Evolutionary conservation across 2,329 filamentous ascomycete species (phyloP).

Genomic region (Ophiobolus disseminans): DNA sequence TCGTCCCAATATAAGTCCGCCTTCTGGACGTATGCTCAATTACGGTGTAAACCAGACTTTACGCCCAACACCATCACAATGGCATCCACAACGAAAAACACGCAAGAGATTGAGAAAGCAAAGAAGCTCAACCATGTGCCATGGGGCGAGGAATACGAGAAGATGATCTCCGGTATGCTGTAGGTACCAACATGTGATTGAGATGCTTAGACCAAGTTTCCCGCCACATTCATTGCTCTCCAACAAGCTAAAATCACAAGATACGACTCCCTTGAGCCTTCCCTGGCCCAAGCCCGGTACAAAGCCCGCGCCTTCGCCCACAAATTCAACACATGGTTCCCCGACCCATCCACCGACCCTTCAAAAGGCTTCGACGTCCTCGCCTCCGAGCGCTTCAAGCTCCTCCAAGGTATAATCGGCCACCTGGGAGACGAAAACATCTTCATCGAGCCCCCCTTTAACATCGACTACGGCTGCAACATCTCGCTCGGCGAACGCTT

Average conservation of each 20-base stretch:
- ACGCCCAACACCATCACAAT: too few relatives aligned
- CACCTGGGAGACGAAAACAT: conserved; percentile 43
- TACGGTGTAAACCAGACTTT: too few relatives aligned
- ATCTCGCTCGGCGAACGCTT: conserved; percentile 67
- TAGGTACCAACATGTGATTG: conserved; percentile 39
- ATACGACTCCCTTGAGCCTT: conserved; percentile 59
- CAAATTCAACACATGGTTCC: conserved; percentile 63
- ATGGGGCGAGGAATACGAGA: conserved; percentile 67
- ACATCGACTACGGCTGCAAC: conserved; percentile 71
- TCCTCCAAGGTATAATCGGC: conserved; percentile 42
- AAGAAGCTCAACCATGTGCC: conserved; percentile 60
- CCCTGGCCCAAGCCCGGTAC: conserved; percentile 60
- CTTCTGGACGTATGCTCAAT: too few relatives aligned
- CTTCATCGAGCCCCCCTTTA: conserved; percentile 67
- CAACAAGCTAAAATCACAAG: conserved; percentile 41
- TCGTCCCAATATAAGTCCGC: too few relatives aligned
- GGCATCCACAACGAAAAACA: conserved; percentile 53
- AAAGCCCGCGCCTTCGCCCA: conserved; percentile 63
- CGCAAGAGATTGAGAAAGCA: conserved; percentile 54
- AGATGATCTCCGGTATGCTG: conserved; percentile 70
- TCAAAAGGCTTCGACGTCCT: conserved; percentile 32
- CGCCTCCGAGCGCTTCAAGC: conserved; percentile 28
- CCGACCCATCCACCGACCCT: conserved; percentile 20
- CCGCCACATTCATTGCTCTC: too few relatives aligned
- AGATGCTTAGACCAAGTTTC: too few relatives aligned